These are phyloP conservation scores for Chrysanthemum lavandulifolium DNA, from an alignment of 129 eudicot species.

Conservation along the genomic window DNA sequence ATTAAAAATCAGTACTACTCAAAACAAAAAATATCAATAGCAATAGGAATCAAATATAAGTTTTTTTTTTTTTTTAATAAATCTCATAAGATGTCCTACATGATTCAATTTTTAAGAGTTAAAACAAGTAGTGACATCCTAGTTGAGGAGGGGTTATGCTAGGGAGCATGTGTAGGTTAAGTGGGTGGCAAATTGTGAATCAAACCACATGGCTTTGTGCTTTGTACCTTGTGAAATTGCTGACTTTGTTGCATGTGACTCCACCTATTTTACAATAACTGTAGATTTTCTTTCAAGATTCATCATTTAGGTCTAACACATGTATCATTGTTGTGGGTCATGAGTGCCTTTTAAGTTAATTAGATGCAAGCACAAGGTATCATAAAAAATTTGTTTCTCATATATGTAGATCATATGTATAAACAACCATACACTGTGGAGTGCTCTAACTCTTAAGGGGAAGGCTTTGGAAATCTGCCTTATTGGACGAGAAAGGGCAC, in stretches of 20 bases:
- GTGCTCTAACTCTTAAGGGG: too few relatives aligned
- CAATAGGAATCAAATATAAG: not conserved
- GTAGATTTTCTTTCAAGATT: not conserved
- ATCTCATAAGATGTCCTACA: too few relatives aligned
- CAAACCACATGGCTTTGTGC: conserved; percentile 9
- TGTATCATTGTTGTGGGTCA: not conserved
- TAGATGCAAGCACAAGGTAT: not conserved
- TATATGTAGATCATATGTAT: not conserved
- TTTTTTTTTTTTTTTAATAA: too few relatives aligned
- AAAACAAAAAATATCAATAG: not conserved
- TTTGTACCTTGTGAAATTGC: conserved; percentile 15
- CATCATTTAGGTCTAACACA: not conserved
- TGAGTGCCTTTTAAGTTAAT: not conserved
- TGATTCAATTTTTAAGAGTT: not conserved
- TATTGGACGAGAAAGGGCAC: too few relatives aligned
- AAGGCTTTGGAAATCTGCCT: too few relatives aligned
- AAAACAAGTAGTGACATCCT: not conserved
- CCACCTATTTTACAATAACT: not conserved
- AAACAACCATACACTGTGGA: not conserved
- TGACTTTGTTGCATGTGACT: conserved; percentile 17
- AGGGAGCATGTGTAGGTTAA: conserved; percentile 16
- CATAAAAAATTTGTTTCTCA: not conserved
- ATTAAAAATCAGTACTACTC: not conserved
- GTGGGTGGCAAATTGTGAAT: not conserved
- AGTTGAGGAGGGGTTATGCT: conserved; percentile 6